Conservation (phyloP, 2,329 filamentous ascomycete species). For the Hypoxylon sp. region DNA sequence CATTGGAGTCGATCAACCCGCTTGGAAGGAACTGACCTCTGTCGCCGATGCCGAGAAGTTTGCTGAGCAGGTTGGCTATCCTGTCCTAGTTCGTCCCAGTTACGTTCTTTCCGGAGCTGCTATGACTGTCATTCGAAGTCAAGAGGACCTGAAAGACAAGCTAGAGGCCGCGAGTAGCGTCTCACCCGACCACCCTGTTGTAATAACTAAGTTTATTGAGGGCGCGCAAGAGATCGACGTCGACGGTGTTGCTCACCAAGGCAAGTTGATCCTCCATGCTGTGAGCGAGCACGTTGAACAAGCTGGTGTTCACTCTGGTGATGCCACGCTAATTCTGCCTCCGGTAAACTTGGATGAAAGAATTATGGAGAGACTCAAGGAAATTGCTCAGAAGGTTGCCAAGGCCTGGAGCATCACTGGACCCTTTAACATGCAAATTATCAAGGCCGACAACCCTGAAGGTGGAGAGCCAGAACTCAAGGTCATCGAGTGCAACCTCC, state of each 20-base stretch:
- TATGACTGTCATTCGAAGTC: constrained; percentile 95
- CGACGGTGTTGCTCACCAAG: constrained; percentile 88
- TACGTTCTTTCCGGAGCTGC: constrained; percentile 98
- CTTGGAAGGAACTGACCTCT: constrained; percentile 97
- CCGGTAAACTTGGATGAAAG: constrained; percentile 81
- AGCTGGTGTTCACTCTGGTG: constrained; percentile 97
- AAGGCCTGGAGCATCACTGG: constrained; percentile 97
- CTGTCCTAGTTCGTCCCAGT: constrained; percentile 91
- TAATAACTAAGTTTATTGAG: constrained; percentile 98
- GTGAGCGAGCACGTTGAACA: constrained; percentile 97
- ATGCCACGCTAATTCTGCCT: constrained; percentile 93
- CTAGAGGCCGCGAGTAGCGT: constrained; percentile 90
- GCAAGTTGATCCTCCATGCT: constrained; percentile 90
- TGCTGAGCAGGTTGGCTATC: constrained; percentile 87
- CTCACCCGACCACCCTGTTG: constrained; percentile 95
- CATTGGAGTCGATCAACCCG: constrained; percentile 96
- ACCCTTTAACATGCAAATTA: constrained; percentile 99
- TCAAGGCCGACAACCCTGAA: constrained; percentile 85
- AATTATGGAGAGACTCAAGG: constrained; percentile 90
- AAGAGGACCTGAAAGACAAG: constrained; percentile 94
- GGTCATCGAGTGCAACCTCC: constrained; percentile 98
- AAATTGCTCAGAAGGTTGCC: constrained; percentile 95
- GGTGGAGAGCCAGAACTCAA: constrained; percentile 84
- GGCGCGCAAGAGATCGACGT: constrained; percentile 97
- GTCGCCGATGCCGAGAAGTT: constrained; percentile 90